Percentiles rank a stretch among this genome's conserved stretches.
Evolutionary conservation across 2,329 filamentous ascomycete species (phyloP).

Genomic region (Cadophora malorum): DNA sequence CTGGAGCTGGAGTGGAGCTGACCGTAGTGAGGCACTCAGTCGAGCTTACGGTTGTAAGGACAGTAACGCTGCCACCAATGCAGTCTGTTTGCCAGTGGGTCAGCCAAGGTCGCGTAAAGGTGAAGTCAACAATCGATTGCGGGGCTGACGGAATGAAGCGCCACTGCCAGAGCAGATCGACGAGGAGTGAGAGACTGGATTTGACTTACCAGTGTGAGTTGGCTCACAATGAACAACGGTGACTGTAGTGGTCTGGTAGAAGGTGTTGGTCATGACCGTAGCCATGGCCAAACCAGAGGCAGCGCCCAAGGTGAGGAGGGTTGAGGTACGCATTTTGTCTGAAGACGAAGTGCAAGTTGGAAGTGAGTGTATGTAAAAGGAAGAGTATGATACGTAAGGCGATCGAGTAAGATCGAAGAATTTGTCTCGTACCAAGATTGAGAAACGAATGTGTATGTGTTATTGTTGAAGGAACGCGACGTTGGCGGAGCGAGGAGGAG

Average conservation of each 20-base stretch:
- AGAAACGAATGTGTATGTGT: conserved; percentile 23
- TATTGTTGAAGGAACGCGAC: neutral
- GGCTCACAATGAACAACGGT: conserved; percentile 27
- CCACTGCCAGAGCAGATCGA: neutral
- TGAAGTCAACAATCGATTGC: conserved; percentile 10
- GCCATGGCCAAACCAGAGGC: conserved; percentile 21
- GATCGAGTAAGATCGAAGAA: conserved; percentile 24
- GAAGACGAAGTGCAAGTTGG: conserved; percentile 8
- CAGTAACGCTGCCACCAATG: conserved; percentile 17
- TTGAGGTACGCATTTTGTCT: conserved; percentile 33
- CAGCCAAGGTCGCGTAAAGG: conserved; percentile 15
- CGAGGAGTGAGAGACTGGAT: neutral
- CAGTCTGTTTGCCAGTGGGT: conserved; percentile 5
- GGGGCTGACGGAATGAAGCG: neutral
- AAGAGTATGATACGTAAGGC: conserved; percentile 21
- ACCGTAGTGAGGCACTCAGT: conserved; percentile 21
- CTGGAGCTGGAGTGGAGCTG: conserved; percentile 1
- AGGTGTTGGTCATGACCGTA: conserved; percentile 17
- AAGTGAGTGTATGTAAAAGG: conserved; percentile 1
- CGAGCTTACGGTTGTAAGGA: conserved; percentile 24
- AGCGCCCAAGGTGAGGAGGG: conserved; percentile 27
- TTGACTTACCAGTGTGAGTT: conserved; percentile 7
- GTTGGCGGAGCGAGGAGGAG: neutral
- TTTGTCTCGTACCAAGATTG: conserved; percentile 19
- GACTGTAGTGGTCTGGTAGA: conserved; percentile 23